Percentiles rank a stretch among this genome's conserved stretches.
These are phyloP conservation scores for Lasiodiplodia gonubiensis DNA, from an alignment of 2,329 filamentous ascomycete species.

Conservation along the genomic window DNA sequence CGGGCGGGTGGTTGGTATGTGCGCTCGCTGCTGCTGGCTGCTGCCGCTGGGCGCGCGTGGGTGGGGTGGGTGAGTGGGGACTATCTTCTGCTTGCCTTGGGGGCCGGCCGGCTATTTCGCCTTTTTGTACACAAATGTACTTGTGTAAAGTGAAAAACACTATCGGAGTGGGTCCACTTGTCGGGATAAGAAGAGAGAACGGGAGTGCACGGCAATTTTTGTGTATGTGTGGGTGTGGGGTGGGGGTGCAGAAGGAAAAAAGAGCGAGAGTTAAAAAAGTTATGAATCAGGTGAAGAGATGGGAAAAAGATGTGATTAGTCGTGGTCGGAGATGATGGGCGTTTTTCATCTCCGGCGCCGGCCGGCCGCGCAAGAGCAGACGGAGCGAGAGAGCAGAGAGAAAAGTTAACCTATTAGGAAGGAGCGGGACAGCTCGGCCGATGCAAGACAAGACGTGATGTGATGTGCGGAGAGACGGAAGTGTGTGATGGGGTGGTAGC, in stretches of 20 bases:
- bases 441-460: not conserved
- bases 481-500: not conserved
- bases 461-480: not conserved
- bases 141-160: no score
- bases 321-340: not conserved
- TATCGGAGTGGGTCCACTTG: no score
- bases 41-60: no score
- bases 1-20: not conserved
- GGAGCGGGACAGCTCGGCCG: not conserved
- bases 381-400: not conserved
- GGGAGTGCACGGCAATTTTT: no score
- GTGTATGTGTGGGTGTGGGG: no score
- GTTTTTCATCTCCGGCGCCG: not conserved
- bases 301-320: not conserved
- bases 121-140: no score
- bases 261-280: not conserved
- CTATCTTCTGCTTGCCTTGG: no score
- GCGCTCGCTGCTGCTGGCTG: no score
- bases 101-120: no score
- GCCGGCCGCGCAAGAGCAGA: not conserved
- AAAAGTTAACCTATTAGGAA: not conserved
- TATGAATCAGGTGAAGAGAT: not conserved
- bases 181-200: no score
- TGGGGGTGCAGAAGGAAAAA: no score
- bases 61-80: no score